A percentile compares a stretch with the other conserved stretches of the same genome.
phyloP scores from a whole-genome alignment of 2,329 filamentous ascomycete genomes.

The Fusarium sp. region DNA sequence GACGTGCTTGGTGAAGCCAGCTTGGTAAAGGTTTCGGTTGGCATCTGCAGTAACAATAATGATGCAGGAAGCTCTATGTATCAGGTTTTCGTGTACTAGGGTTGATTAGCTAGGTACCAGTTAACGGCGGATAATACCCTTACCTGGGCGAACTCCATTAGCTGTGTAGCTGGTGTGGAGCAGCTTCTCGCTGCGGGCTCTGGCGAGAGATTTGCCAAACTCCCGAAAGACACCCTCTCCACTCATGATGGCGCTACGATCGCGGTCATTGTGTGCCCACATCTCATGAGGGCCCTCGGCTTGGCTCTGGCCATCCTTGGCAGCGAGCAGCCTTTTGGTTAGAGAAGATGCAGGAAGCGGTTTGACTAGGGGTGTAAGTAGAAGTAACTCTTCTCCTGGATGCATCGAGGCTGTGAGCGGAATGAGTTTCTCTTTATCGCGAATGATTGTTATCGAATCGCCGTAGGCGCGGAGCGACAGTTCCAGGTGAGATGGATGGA shows the following conservation, averaged over 20 bases:
- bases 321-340: conserved; percentile 77
- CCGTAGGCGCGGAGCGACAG: conserved; percentile 92
- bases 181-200: conserved; percentile 87
- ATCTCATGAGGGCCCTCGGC: conserved; percentile 65
- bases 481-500: conserved; percentile 85
- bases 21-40: conserved; percentile 93
- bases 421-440: conserved; percentile 88
- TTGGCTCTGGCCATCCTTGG: conserved; percentile 58
- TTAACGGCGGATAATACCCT: conserved; percentile 20
- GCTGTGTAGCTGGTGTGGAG: conserved; percentile 96
- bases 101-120: conserved; percentile 12
- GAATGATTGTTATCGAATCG: conserved; percentile 91
- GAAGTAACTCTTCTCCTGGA: conserved; percentile 87
- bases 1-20: conserved; percentile 95
- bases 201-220: conserved; percentile 87
- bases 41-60: conserved; percentile 95
- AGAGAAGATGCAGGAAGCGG: conserved; percentile 91
- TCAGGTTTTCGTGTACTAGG: conserved; percentile 88
- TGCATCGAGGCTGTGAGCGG: conserved; percentile 87
- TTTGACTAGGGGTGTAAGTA: conserved; percentile 91
- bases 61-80: conserved; percentile 88
- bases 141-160: conserved; percentile 86
- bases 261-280: conserved; percentile 69
- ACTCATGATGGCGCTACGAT: conserved; percentile 81
- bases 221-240: conserved; percentile 94